phyloP scores from a whole-genome alignment of 495 filamentous ascomycete species.

The Hyaloscypha finlandica region DNA sequence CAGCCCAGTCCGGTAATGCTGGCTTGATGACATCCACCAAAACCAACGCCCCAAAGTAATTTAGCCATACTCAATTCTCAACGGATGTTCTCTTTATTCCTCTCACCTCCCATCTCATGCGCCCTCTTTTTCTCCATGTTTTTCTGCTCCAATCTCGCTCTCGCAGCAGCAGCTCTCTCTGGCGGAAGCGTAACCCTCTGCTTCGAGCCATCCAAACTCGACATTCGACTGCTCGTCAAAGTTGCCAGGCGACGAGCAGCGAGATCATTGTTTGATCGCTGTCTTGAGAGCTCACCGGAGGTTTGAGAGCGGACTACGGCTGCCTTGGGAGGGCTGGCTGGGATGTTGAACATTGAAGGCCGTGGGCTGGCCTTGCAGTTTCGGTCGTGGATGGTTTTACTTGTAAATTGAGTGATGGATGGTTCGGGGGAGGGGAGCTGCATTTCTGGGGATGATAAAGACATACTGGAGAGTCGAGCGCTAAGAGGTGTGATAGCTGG shows the following conservation, averaged over 20 bases:
- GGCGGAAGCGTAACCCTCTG: slow-evolving; percentile 53
- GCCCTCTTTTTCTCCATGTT: slow-evolving; percentile 43
- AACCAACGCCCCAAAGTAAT: not conserved
- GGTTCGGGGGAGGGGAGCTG: slow-evolving; percentile 26
- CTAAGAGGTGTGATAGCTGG: slow-evolving; percentile 13
- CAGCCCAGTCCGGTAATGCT: not conserved
- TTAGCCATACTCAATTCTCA: slow-evolving; percentile 12
- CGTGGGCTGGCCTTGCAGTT: slow-evolving; percentile 25
- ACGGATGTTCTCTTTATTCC: slow-evolving; percentile 26
- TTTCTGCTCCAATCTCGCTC: slow-evolving; percentile 60
- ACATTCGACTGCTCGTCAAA: slow-evolving; percentile 25
- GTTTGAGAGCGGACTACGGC: slow-evolving; percentile 33
- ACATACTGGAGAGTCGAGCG: slow-evolving; percentile 19
- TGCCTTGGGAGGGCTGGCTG: slow-evolving; percentile 32
- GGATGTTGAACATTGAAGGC: slow-evolving; percentile 33
- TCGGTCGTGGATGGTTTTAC: slow-evolving; percentile 16
- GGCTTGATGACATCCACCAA: not conserved
- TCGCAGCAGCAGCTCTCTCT: slow-evolving; percentile 63
- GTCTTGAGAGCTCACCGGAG: slow-evolving; percentile 39
- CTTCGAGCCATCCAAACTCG: slow-evolving; percentile 35
- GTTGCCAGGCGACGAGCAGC: slow-evolving; percentile 36
- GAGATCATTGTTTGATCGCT: slow-evolving; percentile 31
- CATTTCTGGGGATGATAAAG: slow-evolving; percentile 8
- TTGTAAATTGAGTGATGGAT: slow-evolving; percentile 12
- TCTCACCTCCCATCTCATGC: slow-evolving; percentile 12